Evolutionary conservation across 2,329 filamentous ascomycete species (phyloP).

Genomic region (Pyricularia grisea): DNA sequence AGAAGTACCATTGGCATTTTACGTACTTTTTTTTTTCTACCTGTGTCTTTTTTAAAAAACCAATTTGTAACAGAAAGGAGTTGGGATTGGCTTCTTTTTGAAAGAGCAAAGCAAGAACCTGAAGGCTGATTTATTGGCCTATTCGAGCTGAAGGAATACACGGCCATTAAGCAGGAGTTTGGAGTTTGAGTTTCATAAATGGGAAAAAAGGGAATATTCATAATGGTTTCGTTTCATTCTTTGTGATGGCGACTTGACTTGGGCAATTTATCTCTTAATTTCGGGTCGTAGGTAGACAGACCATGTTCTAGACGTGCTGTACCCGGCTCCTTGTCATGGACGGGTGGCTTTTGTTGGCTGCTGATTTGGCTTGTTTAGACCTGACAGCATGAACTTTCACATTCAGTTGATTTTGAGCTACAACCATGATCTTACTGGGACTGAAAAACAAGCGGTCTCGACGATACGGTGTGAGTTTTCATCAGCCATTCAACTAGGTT

Average conservation of each 20-base stretch:
- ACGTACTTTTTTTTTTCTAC: background rate
- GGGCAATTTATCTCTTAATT: background rate
- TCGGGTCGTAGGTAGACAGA: background rate
- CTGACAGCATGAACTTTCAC: background rate
- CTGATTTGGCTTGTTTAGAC: background rate
- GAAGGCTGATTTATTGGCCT: background rate
- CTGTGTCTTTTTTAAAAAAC: background rate
- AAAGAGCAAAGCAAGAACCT: background rate
- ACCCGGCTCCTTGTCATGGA: background rate
- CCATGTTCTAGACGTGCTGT: background rate
- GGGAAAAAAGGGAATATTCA: background rate
- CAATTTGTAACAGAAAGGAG: background rate
- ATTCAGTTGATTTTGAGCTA: background rate
- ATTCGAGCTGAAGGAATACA: background rate
- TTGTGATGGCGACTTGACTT: background rate
- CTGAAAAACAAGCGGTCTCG: background rate
- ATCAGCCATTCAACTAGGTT: background rate
- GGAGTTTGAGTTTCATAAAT: background rate
- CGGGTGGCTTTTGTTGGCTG: background rate
- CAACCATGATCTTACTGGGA: background rate
- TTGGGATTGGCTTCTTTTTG: background rate
- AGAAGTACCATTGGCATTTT: background rate
- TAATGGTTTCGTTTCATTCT: background rate
- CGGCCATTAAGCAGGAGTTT: background rate
- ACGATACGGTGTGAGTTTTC: background rate